Percentiles rank a stretch among this genome's conserved stretches.
phyloP scores from a whole-genome alignment of 1,284 basidiomycete species.

The Leccinum pachyderme region DNA sequence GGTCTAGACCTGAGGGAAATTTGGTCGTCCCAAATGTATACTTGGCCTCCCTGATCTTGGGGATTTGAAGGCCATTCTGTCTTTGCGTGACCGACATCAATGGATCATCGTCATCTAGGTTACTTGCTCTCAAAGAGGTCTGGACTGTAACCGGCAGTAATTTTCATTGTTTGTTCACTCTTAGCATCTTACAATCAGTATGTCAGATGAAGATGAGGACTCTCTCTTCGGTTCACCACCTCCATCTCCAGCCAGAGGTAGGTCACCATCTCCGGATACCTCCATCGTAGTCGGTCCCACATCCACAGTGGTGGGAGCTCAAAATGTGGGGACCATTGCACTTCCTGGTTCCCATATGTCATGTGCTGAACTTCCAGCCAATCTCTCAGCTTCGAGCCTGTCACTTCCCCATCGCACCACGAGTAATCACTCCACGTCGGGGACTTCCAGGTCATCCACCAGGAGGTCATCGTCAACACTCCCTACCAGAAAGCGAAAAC shows the following conservation, averaged over 20 bases:
- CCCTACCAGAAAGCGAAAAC: slow-evolving; percentile 21
- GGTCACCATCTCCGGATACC: slow-evolving; percentile 63
- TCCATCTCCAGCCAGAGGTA: slow-evolving; percentile 69
- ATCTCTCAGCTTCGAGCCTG: slow-evolving; percentile 57
- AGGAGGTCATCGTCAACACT: slow-evolving; percentile 18
- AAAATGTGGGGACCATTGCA: slow-evolving; percentile 95
- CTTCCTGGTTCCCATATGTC: slow-evolving; percentile 84
- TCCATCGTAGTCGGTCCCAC: slow-evolving; percentile 32
- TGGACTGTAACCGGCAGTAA: slow-evolving; percentile 10
- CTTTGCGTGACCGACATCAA: not conserved
- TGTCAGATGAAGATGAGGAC: slow-evolving; percentile 47
- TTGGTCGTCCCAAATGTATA: not conserved
- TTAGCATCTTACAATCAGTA: too few species aligned
- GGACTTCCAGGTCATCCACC: slow-evolving; percentile 17
- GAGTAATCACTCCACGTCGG: slow-evolving; percentile 6
- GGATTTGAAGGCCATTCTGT: too few species aligned
- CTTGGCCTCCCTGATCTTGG: too few species aligned
- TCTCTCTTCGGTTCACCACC: slow-evolving; percentile 82
- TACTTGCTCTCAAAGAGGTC: slow-evolving; percentile 7
- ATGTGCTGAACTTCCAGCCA: slow-evolving; percentile 77
- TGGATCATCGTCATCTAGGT: slow-evolving; percentile 6
- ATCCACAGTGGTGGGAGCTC: slow-evolving; percentile 37
- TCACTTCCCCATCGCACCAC: slow-evolving; percentile 25
- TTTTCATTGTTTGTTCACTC: too few species aligned
- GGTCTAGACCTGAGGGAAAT: slow-evolving; percentile 17